Percentiles rank a stretch among this genome's conserved stretches.
phyloP scores from a whole-genome alignment of 2,329 filamentous ascomycete genomes.

The Verticillium nonalfalfae region DNA sequence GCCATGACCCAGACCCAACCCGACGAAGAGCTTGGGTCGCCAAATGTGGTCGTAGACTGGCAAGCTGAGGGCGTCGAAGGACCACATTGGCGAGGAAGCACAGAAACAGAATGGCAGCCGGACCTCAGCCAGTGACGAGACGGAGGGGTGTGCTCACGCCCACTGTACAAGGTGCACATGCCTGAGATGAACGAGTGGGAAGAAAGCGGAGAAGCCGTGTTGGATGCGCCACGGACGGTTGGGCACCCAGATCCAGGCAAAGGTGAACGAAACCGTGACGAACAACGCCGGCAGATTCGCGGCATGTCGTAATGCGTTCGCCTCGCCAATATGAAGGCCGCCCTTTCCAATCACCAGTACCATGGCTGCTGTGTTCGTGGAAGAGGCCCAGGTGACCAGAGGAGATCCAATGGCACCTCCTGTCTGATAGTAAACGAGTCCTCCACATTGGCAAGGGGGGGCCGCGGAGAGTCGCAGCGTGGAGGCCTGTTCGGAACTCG shows the following conservation, averaged over 20 bases:
- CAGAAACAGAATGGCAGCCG: neutral
- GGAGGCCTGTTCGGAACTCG: neutral
- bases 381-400: neutral
- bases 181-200: neutral
- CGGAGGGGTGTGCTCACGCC: neutral
- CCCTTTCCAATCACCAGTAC: neutral
- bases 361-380: neutral
- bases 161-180: neutral
- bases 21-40: neutral
- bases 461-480: neutral
- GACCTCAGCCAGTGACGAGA: neutral
- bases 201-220: neutral
- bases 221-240: neutral
- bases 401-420: neutral
- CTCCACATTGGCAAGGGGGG: neutral
- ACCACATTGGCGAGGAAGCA: neutral
- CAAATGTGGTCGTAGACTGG: neutral
- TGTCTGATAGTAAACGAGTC: neutral
- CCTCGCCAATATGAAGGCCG: neutral
- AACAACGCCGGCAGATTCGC: too few species aligned
- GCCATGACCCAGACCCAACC: neutral
- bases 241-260: neutral
- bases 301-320: neutral
- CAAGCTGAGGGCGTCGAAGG: neutral
- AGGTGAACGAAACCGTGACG: too few species aligned